Conservation (phyloP, 352 stramenopile species). For the Chrysophaeum taylorii region DNA sequence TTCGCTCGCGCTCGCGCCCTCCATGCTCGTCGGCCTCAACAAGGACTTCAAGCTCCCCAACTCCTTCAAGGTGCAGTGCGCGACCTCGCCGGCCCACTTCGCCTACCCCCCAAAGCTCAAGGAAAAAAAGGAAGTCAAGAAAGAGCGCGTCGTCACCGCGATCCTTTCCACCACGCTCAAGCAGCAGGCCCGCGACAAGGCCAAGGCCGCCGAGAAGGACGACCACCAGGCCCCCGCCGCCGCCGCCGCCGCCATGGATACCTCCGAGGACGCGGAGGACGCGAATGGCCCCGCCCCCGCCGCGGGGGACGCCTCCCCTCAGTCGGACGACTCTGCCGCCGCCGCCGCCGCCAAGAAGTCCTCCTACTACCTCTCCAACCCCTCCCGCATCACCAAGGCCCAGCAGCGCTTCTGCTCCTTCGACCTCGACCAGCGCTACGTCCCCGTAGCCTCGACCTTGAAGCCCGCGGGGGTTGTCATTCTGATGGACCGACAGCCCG, state of each 20-base stretch:
- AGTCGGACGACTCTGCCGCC: constrained; percentile 31
- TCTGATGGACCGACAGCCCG: constrained; percentile 80
- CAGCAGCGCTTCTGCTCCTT: constrained; percentile 79
- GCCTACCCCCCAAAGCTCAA: constrained; percentile 92
- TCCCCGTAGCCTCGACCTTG: constrained; percentile 49
- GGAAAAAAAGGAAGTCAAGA: constrained; percentile 98
- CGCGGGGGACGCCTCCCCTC: constrained; percentile 22
- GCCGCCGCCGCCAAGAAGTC: constrained; percentile 36
- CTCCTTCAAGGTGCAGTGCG: constrained; percentile 78
- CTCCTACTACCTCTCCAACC: constrained; percentile 80
- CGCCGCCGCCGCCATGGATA: too few relatives aligned
- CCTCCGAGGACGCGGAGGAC: constrained; percentile 32
- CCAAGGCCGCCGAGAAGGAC: constrained; percentile 75
- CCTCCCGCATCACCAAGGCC: constrained; percentile 75
- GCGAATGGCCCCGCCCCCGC: constrained; percentile 34
- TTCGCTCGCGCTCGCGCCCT: constrained; percentile 88
- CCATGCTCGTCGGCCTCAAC: constrained; percentile 89
- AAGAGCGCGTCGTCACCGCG: constrained; percentile 91
- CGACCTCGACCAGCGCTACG: constrained; percentile 78
- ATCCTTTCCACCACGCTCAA: constrained; percentile 94
- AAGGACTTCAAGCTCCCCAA: constrained; percentile 94
- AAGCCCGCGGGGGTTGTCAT: constrained; percentile 81
- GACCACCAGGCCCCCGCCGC: constrained; percentile 32
- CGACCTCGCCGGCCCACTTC: constrained; percentile 86
- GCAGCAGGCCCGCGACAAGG: constrained; percentile 74